Evolutionary conservation across 75 land plant genomes (phyloP), one percentile per base, ranked within the genome.

Genomic region (Pinus taeda): DNA sequence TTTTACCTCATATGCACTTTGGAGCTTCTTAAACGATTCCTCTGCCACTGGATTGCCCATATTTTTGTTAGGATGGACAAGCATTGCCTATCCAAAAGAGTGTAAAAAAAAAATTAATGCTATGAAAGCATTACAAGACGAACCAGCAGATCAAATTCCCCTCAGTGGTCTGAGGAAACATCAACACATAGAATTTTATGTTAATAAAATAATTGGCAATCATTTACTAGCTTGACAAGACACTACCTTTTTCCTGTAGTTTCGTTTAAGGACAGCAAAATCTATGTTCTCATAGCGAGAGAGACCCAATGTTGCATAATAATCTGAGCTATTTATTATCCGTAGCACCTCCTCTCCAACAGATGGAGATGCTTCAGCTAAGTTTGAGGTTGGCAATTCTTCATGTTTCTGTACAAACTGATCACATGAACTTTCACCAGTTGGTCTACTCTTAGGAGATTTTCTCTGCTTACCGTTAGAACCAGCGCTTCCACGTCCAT

Each of bases 21-120:
- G 99, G 62, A 97, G 87, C 64, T 90, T 90, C 80, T 97, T 92
- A 82, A 97, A 97, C n/a, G 99, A 88, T 75, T 97, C 99, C 80
- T 89, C 92, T 55, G 98, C 99, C 67, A 87, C 77, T 57, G 88
- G 80, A 82, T 87, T 97, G 79, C 99, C 99, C 85, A 91, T 88
- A 71, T 97, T 97, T 79, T 97, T 97, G 81, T 97, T 98, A 73
- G 98, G 99, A 81, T 97, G 99, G 5, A 97, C 95, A 66, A 94
- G 87, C 89, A 97, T 81, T 64, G 93, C 99, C 99, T 97, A 79
- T 60, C 66, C 30, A 71, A 73, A 57, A 20, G 55, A 24, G 72
- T 69, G 53, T 1, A 69, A 11, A 13, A 33, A 30, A 69, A n/a
- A n/a, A 3, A 11, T 69, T 13, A 69, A 39, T 42, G 36, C 53